Evolutionary conservation across 768 basidiomycete genomes (phyloP).

Genomic region (Mycena rosella): DNA sequence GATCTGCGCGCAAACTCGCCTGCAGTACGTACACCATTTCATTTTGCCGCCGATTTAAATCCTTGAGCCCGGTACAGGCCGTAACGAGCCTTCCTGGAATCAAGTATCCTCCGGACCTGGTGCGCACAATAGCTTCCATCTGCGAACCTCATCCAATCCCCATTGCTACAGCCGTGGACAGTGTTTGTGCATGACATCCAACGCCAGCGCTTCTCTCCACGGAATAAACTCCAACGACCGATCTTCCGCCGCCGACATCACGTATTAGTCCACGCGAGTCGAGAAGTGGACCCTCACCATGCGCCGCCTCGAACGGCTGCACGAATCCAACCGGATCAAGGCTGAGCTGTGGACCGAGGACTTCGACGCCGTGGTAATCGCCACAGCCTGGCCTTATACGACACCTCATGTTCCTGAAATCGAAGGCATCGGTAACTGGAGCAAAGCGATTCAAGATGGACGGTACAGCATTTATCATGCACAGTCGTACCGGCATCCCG

Average conservation of each 20-base stretch:
- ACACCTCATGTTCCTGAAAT: conserved; percentile 47
- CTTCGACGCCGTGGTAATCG: conserved; percentile 50
- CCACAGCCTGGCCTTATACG: conserved; percentile 45
- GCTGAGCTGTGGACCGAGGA: conserved; percentile 43
- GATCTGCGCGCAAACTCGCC: conserved; percentile 37
- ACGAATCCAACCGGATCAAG: conserved; percentile 29
- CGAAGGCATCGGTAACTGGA: conserved; percentile 44
- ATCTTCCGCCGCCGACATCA: no score
- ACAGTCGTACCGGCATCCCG: conserved; percentile 47
- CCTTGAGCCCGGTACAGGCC: no score
- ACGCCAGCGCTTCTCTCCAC: no score
- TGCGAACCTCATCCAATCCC: conserved; percentile 54
- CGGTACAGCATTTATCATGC: conserved; percentile 44
- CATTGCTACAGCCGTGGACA: no score
- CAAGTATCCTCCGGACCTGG: no score
- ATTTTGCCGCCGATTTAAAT: no score
- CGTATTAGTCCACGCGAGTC: no score
- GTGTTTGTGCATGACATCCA: no score
- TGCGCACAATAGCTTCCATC: no score
- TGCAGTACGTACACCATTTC: conserved; percentile 13
- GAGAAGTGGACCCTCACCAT: not conserved
- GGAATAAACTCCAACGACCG: no score
- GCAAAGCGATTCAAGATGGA: conserved; percentile 31
- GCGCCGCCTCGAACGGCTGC: conserved; percentile 3
- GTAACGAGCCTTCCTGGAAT: conserved; percentile 19